Percentiles rank a stretch among this genome's conserved stretches.
These are phyloP conservation scores for Delonix regia DNA, from an alignment of 306 rosid species.

Conservation along the genomic window DNA sequence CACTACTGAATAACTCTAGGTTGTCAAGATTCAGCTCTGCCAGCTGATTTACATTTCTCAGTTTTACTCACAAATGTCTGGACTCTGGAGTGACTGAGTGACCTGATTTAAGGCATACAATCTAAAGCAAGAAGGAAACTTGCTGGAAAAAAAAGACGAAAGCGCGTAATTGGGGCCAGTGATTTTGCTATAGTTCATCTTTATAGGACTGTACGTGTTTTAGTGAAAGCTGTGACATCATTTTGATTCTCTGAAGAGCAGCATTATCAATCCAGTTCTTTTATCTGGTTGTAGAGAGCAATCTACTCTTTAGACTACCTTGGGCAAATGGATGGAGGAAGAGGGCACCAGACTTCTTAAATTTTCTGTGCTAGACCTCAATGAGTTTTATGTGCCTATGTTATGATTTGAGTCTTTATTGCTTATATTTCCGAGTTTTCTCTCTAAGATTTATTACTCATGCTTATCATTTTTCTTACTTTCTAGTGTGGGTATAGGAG, in stretches of 20 bases:
- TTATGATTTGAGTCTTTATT: neutral
- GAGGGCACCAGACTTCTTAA: constrained; percentile 2
- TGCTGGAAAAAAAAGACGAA: neutral
- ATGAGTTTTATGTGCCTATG: neutral
- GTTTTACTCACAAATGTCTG: neutral
- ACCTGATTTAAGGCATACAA: constrained; percentile 10
- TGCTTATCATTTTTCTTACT: constrained; percentile 4
- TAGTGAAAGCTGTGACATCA: constrained; percentile 1
- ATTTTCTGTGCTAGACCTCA: constrained; percentile 7
- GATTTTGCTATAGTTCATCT: neutral
- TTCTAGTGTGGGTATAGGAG: neutral
- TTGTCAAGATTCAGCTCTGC: no score
- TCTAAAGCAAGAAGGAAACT: neutral
- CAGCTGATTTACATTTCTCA: neutral
- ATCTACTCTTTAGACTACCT: neutral
- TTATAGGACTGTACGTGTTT: neutral
- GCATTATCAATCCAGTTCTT: neutral
- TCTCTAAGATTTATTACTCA: neutral
- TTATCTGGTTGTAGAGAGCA: constrained; percentile 6
- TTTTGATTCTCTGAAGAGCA: constrained; percentile 4
- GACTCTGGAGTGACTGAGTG: neutral
- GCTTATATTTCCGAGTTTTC: constrained; percentile 2
- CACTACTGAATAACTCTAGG: neutral
- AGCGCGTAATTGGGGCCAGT: constrained; percentile 5
- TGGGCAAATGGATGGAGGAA: constrained; percentile 20